Evolutionary conservation across 164 flowering plant species (phyloP).

Genomic region (Taxillus chinensis): DNA sequence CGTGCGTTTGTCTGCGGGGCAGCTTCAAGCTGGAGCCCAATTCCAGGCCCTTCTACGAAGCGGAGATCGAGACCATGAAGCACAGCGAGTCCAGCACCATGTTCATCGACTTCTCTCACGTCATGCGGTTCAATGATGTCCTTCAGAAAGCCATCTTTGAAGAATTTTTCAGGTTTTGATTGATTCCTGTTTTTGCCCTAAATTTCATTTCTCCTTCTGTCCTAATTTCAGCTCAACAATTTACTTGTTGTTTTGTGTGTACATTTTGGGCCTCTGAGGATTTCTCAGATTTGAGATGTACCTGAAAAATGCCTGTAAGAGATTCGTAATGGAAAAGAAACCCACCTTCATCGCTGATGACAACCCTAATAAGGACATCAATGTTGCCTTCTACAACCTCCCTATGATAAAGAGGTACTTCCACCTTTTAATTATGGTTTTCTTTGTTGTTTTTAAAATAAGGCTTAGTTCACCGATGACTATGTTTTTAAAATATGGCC

Average conservation of each 20-base stretch:
- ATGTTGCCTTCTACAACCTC: slow-evolving; percentile 80
- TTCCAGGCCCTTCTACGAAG: slow-evolving; percentile 44
- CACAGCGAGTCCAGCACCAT: slow-evolving; percentile 68
- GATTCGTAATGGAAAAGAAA: slow-evolving; percentile 76
- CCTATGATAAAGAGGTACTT: slow-evolving; percentile 59
- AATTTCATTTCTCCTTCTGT: not conserved
- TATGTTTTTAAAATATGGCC: too few species aligned
- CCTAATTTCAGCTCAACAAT: not conserved
- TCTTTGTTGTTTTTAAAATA: too few species aligned
- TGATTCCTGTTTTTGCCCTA: not conserved
- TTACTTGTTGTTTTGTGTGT: not conserved
- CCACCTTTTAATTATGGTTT: not conserved
- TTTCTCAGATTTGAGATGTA: slow-evolving; percentile 62
- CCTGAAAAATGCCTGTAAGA: slow-evolving; percentile 84
- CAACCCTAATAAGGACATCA: slow-evolving; percentile 77
- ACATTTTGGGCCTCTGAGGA: not conserved
- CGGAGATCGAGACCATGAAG: slow-evolving; percentile 69
- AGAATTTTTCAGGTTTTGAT: slow-evolving; percentile 58
- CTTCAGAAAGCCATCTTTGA: slow-evolving; percentile 79
- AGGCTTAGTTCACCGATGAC: too few species aligned
- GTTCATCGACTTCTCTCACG: slow-evolving; percentile 94
- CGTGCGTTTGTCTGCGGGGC: not conserved
- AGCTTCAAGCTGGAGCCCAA: slow-evolving; percentile 42
- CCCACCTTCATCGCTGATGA: slow-evolving; percentile 73
- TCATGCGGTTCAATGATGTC: slow-evolving; percentile 59